These are phyloP conservation scores for Ascochyta viciae-villosae DNA, from an alignment of 2,329 filamentous ascomycete species.

Conservation along the genomic window DNA sequence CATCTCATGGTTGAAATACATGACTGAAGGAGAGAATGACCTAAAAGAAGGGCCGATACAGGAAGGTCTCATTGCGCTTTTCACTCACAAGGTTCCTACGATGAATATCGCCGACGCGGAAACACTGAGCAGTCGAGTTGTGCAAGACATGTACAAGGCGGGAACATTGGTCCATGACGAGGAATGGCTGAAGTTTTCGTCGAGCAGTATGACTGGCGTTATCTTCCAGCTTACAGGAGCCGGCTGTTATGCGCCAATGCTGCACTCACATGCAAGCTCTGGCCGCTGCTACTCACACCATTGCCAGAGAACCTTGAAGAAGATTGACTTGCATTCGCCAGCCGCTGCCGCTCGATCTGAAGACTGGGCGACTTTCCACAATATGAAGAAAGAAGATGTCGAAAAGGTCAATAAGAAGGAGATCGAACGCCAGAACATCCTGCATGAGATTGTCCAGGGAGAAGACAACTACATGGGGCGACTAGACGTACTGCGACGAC, in stretches of 20 bases:
- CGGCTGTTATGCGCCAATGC: conserved; percentile 86
- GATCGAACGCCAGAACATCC: conserved; percentile 87
- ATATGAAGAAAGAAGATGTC: conserved; percentile 77
- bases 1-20: conserved; percentile 81
- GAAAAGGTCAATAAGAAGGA: conserved; percentile 82
- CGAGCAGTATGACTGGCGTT: conserved; percentile 82
- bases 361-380: conserved; percentile 91
- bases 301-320: conserved; percentile 92
- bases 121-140: conserved; percentile 77
- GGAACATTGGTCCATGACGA: conserved; percentile 85
- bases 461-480: conserved; percentile 92
- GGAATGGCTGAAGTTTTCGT: conserved; percentile 95
- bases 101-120: conserved; percentile 99
- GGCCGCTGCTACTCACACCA: conserved; percentile 92
- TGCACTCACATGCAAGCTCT: conserved; percentile 72
- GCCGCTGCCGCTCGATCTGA: conserved; percentile 70
- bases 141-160: conserved; percentile 79
- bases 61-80: conserved; percentile 86
- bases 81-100: conserved; percentile 93
- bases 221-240: conserved; percentile 90
- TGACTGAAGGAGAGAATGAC: conserved; percentile 91
- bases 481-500: conserved; percentile 80
- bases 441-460: conserved; percentile 93
- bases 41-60: conserved; percentile 83
- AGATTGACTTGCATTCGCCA: conserved; percentile 84